These are phyloP conservation scores for Colletotrichum gigasporum DNA, from an alignment of 2,329 filamentous ascomycete species.

Conservation along the genomic window DNA sequence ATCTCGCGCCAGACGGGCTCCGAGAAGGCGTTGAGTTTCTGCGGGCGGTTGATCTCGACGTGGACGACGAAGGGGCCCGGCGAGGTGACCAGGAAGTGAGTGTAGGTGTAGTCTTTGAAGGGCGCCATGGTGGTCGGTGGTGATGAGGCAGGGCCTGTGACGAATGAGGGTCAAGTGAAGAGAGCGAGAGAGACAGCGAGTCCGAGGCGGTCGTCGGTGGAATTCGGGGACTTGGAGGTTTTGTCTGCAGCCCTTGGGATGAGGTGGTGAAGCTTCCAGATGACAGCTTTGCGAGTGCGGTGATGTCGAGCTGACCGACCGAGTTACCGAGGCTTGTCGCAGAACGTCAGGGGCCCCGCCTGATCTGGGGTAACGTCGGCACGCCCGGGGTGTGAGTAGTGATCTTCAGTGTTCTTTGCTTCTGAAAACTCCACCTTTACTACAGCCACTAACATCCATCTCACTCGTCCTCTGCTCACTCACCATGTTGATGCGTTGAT, in stretches of 20 bases:
- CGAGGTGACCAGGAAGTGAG: conserved; percentile 79
- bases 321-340: conserved; percentile 31
- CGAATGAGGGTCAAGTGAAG: neutral
- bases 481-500: too few relatives aligned
- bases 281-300: conserved; percentile 22
- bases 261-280: neutral
- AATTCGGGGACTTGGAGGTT: too few relatives aligned
- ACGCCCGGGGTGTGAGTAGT: neutral
- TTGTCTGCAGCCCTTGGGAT: neutral
- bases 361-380: conserved; percentile 10
- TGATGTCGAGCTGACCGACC: conserved; percentile 14
- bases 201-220: too few relatives aligned
- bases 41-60: conserved; percentile 88
- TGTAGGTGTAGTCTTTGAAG: conserved; percentile 54
- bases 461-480: neutral
- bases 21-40: conserved; percentile 89
- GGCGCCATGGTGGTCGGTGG: conserved; percentile 18
- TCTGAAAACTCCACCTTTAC: neutral
- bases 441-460: neutral
- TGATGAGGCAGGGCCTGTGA: neutral
- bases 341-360: conserved; percentile 14
- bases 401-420: conserved; percentile 1
- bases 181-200: neutral
- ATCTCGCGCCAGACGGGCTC: conserved; percentile 89
- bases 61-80: conserved; percentile 82